Conservation (phyloP, 192 early-diverging fungal species). For the Umbelopsis sp. region DNA sequence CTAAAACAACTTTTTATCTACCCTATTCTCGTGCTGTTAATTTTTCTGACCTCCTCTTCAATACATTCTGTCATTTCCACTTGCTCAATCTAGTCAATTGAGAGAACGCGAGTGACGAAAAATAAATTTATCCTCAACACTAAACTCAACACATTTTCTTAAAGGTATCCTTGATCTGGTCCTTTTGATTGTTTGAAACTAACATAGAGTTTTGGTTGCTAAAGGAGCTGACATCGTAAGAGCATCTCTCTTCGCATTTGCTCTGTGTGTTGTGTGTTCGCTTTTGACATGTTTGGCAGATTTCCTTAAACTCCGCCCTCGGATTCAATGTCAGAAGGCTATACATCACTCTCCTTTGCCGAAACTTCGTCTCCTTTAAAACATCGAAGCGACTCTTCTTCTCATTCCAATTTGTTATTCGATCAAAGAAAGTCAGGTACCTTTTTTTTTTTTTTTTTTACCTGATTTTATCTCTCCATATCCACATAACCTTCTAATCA, state of each 20-base stretch:
- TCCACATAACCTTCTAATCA: no score
- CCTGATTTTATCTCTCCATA: no score
- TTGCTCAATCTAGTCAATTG: no score
- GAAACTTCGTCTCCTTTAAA: neutral
- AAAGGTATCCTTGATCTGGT: no score
- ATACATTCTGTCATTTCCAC: neutral
- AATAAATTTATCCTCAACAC: no score
- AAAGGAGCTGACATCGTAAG: slow-evolving; percentile 7
- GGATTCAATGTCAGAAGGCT: slow-evolving; percentile 9
- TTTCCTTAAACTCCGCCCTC: slow-evolving; percentile 11
- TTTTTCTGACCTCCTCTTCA: neutral
- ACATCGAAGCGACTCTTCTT: neutral
- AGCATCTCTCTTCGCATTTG: neutral
- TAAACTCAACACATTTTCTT: no score
- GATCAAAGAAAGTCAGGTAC: slow-evolving; percentile 14
- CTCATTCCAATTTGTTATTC: neutral
- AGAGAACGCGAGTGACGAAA: no score
- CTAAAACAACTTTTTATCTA: neutral
- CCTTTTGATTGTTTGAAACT: no score
- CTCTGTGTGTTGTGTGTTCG: neutral
- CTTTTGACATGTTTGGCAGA: neutral
- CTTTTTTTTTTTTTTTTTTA: neutral
- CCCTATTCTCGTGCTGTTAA: neutral
- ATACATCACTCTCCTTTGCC: neutral
- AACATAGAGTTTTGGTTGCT: no score